Base-by-base conservation (phyloP, 805 yeast genomes). In the Ogataea ramenticola region DNA sequence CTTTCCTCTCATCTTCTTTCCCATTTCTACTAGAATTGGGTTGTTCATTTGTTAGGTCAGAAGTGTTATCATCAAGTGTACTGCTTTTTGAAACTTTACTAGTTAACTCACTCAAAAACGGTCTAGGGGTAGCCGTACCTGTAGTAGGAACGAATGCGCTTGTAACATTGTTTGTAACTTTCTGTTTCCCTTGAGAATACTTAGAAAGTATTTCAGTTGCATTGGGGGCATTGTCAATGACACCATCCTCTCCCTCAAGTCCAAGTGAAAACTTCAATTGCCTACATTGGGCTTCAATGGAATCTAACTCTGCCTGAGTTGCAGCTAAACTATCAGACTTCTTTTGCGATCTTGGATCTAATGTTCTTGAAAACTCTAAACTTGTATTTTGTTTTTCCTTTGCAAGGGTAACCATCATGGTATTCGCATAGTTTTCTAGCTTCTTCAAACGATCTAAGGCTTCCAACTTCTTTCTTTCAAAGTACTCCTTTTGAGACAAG, bases 401-500 rank as follows among this genome's bases (percentile, higher is more conserved):
- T 9, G 49, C 24, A 20, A 52, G 61, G 21, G 47, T 40, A 33
- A 55, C 34, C 34, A 49, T 52, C 27, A 61, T 43, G 15, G 46
- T 42, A 36, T 54, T 42, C 51, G 60, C 50, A 3, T 53, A 42
- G 22, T 67, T 66, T 57, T 87, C 93, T 43, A 90, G 70, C 49
- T 82, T 84, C 31, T 75, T 67, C 44, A 90, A 69, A 51, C 96
- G 71, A 45, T 81, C 83, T 70, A 86, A 67, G 0, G 91, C 91
- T 58, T 77, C 69, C 41, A 69, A 56, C 54, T 80, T 84, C 54
- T 81, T 82, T 47, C 75, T 75, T 38, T 72, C 68, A 61, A 81
- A 71, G 53, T 75, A 56, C 40, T 83, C 80, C 47, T 74, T 73
- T 44, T 75, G 65, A 14, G 67, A 67, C 44, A 69, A 62, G 43